Conservation (phyloP, 306 rosid genomes). For the Cucumis sativus region Cucumber_9930_V3 NC_026659.2:24397001-24397500, state of each 20-base stretch:
- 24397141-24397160: background rate
- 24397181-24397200: background rate
- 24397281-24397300: background rate
- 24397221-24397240: background rate
- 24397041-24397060: constrained; percentile 36
- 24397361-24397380: background rate
- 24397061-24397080: constrained; percentile 39
- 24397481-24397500: background rate
- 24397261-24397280: background rate
- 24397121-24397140: background rate
- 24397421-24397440: background rate
- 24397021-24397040: constrained; percentile 52
- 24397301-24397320: background rate
- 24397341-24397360: background rate
- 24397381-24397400: background rate
- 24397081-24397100: constrained; percentile 37
- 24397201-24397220: background rate
- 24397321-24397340: background rate
- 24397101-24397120: constrained; percentile 66
- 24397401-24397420: background rate
- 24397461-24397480: background rate
- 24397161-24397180: background rate
- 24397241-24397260: background rate
- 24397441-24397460: background rate
- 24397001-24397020: constrained; percentile 49